Base-by-base conservation (phyloP, 2,329 filamentous ascomycete genomes). In the Aureobasidium sp. region DNA sequence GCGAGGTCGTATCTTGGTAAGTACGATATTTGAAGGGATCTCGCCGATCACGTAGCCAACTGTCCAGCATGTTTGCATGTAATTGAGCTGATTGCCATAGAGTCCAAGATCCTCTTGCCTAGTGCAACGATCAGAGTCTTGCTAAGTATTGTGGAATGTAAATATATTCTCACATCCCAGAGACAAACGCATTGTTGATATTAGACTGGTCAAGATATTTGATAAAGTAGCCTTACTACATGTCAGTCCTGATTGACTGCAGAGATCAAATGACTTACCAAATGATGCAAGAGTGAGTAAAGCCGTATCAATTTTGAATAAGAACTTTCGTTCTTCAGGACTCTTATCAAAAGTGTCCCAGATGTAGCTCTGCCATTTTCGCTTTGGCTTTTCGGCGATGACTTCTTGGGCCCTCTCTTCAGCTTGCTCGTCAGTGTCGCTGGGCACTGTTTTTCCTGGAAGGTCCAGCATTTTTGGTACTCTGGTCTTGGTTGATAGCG, bases 1-100 rank as follows among this genome's bases (percentile, higher is more conserved):
- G n/a, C n/a, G n/a, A n/a, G n/a, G n/a, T n/a, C n/a, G n/a, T 12
- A 78, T 60, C 8, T 71, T 68, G 1, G 75, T 79, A 4, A 80
- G 64, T 6, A 79, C 65, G 8, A 80, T 68, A 54, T 79, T 78
- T 40, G 69, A 74, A 1, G 75, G 75, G 11, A 78, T 70, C 53
- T 77, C 68, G 3, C 74, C 74, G 44, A 84, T 69, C 0, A 80
- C 76, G 58, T 84, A 84, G 7, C 81, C 81, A 0, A 79, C 72
- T 0, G 78, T 82, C 71, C 80, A 84, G 24, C 72, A 74, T 0
- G 78, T 75, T 47, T 79, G 70, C 66, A 77, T 75, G 50, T 75
- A 76, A 49, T 81, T 80, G 27, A 81, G 68, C 53, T 83, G 68
- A 57, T 81, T 81, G 1, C 72, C 71, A 40, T 75, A 73, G 17